Conservation (phyloP, 352 stramenopile species). For the Pelagophyceae sp. region DNA sequence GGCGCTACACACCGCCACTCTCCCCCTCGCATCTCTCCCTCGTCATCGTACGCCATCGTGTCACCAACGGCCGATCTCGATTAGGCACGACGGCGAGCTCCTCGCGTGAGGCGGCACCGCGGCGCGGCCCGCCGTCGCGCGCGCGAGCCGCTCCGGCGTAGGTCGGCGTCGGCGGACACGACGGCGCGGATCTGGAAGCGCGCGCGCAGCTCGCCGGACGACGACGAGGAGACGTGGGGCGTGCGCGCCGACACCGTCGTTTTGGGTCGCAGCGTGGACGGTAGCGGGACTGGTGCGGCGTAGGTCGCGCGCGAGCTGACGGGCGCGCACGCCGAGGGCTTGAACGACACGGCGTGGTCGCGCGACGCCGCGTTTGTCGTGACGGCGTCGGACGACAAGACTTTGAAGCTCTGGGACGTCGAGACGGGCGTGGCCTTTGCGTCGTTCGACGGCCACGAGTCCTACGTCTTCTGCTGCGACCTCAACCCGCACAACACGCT, state of each 20-base stretch:
- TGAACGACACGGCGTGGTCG: slow-evolving; percentile 55
- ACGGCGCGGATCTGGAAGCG: neutral
- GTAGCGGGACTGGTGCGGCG: too few species aligned
- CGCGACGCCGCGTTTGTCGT: slow-evolving; percentile 67
- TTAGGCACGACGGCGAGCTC: neutral
- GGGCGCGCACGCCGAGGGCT: neutral
- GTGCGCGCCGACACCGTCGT: slow-evolving; percentile 21
- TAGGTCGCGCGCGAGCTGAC: too few species aligned
- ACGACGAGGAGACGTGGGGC: slow-evolving; percentile 28
- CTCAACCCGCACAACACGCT: slow-evolving; percentile 87
- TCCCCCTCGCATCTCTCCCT: neutral
- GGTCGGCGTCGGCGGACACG: neutral
- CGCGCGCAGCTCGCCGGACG: slow-evolving; percentile 14
- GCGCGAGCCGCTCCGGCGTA: too few species aligned
- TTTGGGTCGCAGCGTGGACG: too few species aligned
- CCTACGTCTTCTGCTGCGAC: slow-evolving; percentile 85
- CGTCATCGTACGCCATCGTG: neutral
- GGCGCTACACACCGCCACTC: too few species aligned
- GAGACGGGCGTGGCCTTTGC: slow-evolving; percentile 60
- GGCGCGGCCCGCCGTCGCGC: too few species aligned
- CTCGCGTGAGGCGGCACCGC: neutral
- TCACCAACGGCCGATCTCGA: neutral
- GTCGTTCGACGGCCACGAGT: slow-evolving; percentile 71
- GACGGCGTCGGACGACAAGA: slow-evolving; percentile 89
- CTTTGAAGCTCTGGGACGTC: slow-evolving; percentile 84